A percentile compares a stretch with the other conserved stretches of the same genome.
Evolutionary conservation across 1,284 basidiomycete species (phyloP).

Genomic region (Tilletia horrida): DNA sequence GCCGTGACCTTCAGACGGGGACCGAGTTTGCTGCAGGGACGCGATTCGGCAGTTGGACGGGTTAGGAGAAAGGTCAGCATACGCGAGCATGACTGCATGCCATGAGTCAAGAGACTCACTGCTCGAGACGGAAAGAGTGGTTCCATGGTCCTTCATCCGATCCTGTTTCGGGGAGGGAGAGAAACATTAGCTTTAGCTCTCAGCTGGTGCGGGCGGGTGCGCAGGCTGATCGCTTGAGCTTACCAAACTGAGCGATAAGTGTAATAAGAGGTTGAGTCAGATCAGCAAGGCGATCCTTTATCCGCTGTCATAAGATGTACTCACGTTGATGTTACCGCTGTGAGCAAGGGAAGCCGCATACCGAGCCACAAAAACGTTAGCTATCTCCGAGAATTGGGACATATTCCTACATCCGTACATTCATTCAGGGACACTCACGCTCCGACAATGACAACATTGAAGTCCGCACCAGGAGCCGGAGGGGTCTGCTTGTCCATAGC

Average conservation of each 20-base stretch:
- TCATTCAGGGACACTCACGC: constrained; percentile 33
- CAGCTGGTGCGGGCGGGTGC: no score
- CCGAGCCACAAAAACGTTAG: no score
- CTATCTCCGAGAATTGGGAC: no score
- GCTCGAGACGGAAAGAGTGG: constrained; percentile 53
- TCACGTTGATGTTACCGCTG: constrained; percentile 49
- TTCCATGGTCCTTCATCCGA: constrained; percentile 55
- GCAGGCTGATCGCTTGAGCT: no score
- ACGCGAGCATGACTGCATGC: neutral
- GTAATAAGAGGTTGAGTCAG: neutral
- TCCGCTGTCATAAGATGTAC: constrained; percentile 1
- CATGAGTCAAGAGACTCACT: constrained; percentile 21
- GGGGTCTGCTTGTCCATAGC: constrained; percentile 54
- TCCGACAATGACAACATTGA: constrained; percentile 53
- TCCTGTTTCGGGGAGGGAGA: no score
- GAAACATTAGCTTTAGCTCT: no score
- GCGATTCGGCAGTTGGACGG: neutral
- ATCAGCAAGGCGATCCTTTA: neutral
- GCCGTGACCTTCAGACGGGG: constrained; percentile 92
- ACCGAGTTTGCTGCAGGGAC: constrained; percentile 76
- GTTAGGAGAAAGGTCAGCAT: neutral
- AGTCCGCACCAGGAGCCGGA: constrained; percentile 51
- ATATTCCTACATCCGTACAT: no score
- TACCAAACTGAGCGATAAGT: neutral
- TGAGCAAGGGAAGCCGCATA: neutral